A percentile compares a stretch with the other conserved stretches of the same genome.
phyloP scores from a whole-genome alignment of 1,284 basidiomycete species.

The Kwoniella shivajii region DNA sequence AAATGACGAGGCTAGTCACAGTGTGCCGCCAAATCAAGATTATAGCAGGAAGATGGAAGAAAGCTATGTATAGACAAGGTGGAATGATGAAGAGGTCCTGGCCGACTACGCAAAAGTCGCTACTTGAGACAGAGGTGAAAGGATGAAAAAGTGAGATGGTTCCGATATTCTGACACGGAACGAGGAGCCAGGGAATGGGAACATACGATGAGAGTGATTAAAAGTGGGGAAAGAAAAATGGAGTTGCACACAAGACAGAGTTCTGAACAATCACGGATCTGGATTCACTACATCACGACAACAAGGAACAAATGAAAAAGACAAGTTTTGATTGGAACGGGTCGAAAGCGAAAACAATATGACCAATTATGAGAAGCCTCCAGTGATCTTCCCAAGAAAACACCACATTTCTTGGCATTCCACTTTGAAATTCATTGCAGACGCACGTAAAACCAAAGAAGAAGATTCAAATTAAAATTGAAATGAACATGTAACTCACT shows the following conservation, averaged over 20 bases:
- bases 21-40: too few relatives aligned
- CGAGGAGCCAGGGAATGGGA: neutral
- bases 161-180: neutral
- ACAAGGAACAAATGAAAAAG: too few relatives aligned
- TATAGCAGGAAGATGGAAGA: neutral
- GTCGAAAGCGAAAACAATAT: too few relatives aligned
- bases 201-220: neutral
- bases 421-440: neutral
- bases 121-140: too few relatives aligned
- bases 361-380: too few relatives aligned
- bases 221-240: neutral
- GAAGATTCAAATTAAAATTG: neutral
- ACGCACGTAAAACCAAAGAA: neutral
- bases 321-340: constrained; percentile 3
- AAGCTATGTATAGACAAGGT: neutral
- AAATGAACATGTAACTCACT: constrained; percentile 31
- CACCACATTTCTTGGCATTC: constrained; percentile 11
- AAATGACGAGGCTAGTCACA: neutral
- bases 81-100: neutral
- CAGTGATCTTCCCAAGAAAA: too few relatives aligned
- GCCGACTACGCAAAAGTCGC: too few relatives aligned
- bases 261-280: too few relatives aligned
- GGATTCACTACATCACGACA: too few relatives aligned
- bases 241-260: neutral
- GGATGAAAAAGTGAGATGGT: too few relatives aligned